Evolutionary conservation across 192 early-diverging fungal genomes (phyloP).

Genomic region (Backusella mclennaniae): DNA sequence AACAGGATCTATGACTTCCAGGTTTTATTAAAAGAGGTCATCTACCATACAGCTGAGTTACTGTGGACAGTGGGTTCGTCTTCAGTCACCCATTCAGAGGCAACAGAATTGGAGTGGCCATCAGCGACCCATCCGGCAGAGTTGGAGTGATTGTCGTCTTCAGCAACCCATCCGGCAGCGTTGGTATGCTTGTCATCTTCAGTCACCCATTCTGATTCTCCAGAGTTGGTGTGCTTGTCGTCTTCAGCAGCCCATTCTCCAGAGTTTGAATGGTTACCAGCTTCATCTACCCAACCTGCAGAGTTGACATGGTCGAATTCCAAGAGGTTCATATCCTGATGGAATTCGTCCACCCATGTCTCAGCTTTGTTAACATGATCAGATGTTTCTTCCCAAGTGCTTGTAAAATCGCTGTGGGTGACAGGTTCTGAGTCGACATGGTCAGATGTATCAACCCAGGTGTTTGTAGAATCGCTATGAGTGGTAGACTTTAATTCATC

Average conservation of each 20-base stretch:
- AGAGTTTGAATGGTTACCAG: not conserved
- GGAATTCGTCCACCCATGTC: not conserved
- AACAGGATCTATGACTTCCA: not conserved
- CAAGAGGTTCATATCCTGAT: constrained; percentile 5
- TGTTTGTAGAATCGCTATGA: not conserved
- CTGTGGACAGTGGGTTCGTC: not conserved
- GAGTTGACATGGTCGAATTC: not conserved
- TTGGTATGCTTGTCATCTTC: not conserved
- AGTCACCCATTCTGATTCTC: not conserved
- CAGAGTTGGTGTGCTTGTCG: not conserved
- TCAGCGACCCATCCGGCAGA: not conserved
- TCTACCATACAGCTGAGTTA: not conserved
- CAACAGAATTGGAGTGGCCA: not conserved
- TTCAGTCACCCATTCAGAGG: not conserved
- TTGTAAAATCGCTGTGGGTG: not conserved
- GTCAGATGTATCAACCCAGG: not conserved
- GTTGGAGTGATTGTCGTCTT: not conserved
- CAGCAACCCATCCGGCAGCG: not conserved
- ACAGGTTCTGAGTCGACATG: not conserved
- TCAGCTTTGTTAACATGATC: not conserved
- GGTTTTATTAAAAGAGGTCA: not conserved
- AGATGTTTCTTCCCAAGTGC: not conserved
- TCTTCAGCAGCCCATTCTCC: not conserved
- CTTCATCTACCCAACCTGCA: not conserved
- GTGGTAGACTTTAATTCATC: not conserved